Evolutionary conservation across 495 filamentous ascomycete genomes (phyloP).

Genomic region (Letharia lupina): DNA sequence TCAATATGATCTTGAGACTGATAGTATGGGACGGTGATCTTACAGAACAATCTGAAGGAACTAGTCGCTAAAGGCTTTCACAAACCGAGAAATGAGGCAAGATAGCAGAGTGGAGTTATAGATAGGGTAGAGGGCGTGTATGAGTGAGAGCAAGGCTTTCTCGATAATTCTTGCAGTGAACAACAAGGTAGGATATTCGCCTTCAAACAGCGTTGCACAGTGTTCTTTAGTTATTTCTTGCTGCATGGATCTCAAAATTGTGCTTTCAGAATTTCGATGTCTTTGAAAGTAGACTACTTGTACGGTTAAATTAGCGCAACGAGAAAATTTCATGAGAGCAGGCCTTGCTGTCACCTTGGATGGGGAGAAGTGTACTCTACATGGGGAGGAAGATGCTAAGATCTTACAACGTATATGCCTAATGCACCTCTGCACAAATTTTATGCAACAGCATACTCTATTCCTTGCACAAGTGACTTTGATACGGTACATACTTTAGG

Average conservation of each 20-base stretch:
- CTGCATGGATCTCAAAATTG: neutral
- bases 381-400: too few relatives aligned
- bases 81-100: neutral
- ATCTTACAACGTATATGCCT: too few relatives aligned
- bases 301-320: neutral
- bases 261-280: neutral
- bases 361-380: neutral
- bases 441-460: neutral
- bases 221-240: neutral
- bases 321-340: neutral
- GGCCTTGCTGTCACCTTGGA: neutral
- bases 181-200: neutral
- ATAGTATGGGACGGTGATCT: neutral
- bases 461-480: too few relatives aligned
- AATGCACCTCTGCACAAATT: neutral
- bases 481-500: too few relatives aligned
- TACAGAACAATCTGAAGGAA: neutral
- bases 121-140: neutral
- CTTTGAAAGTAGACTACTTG: neutral
- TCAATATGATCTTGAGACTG: neutral
- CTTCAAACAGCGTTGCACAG: neutral
- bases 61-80: neutral
- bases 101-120: neutral
- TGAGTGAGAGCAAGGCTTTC: neutral
- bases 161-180: neutral